Base-by-base conservation (phyloP, 495 filamentous ascomycete genomes). In the Aspergillus ostianus region DNA sequence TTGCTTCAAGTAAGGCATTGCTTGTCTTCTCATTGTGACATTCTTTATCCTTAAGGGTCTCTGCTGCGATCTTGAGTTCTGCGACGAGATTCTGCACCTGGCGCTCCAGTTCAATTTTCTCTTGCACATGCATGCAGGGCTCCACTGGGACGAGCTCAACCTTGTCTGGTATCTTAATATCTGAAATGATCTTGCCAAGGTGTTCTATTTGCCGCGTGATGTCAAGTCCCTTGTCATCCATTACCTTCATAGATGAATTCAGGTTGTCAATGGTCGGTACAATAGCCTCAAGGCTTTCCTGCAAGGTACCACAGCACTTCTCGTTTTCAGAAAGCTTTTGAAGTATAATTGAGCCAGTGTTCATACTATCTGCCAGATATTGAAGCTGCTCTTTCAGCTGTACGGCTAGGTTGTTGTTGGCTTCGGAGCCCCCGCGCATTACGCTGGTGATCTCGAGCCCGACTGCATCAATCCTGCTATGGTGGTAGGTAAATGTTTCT, bases 71-170 rank as follows among this genome's bases (percentile, higher is more conserved):
- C 4, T 61, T 62, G 12, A 69, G 10, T 13, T 67, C 62, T 15
- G 29, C 51, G 2, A 62, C 60, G 6, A 62, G 4, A 15, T 62
- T 47, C 21, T 77, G 62, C 21, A 74, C 48, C 27, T 55, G 62
- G 27, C 61, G 47, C 49, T 76, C 64, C 10, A 78, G 53, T 47
- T 64, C 54, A 2, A 66, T 29, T 23, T 70, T 71, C 50, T 74
- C 68, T 1, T 54, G 47, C 4, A 66, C 26, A 15, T 45, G 36
- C 58, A 19, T 67, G 63, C 2, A 52, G 52, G 17, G 57, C 13
- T 41, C 36, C 36, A 41, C 36, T 15, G 36, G 36, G 10, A 41
- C 8, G 54, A 10, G 64, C 1, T 49, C 58, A 17, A 67, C 60
- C 3, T 55, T 55, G 18, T 63, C 56, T 15, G 55, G 60, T 17